A percentile compares a stretch with the other conserved stretches of the same genome.
Evolutionary conservation across 2,329 filamentous ascomycete genomes (phyloP).

Genomic region (Colletotrichum scovillei): DNA sequence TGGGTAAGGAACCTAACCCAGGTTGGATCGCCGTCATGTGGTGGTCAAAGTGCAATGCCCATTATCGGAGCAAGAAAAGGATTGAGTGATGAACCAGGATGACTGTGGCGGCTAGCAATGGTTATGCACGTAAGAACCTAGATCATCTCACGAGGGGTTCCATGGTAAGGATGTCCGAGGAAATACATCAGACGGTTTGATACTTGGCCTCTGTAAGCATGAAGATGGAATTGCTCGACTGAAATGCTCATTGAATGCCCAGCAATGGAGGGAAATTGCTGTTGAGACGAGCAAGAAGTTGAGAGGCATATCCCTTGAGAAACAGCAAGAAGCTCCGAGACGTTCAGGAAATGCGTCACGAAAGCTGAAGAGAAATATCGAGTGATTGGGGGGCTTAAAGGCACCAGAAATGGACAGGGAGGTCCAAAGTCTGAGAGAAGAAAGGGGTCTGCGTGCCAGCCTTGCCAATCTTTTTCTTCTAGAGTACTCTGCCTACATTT

Average conservation of each 20-base stretch:
- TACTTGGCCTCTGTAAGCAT: background rate
- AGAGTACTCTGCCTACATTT: too few relatives aligned
- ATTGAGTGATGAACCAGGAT: background rate
- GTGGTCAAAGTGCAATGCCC: background rate
- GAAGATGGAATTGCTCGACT: background rate
- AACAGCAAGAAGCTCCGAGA: background rate
- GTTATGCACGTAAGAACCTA: background rate
- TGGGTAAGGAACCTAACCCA: too few relatives aligned
- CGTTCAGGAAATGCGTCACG: too few relatives aligned
- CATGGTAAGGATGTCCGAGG: background rate
- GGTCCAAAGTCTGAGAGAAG: too few relatives aligned
- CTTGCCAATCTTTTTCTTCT: too few relatives aligned
- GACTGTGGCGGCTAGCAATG: slow-evolving; percentile 3
- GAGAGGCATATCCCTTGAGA: background rate
- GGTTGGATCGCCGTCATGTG: background rate
- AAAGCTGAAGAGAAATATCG: too few relatives aligned
- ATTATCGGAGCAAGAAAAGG: too few relatives aligned
- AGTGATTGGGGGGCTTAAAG: too few relatives aligned
- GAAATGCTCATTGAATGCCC: background rate
- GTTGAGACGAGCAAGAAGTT: background rate
- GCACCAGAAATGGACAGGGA: too few relatives aligned
- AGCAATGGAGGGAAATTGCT: background rate
- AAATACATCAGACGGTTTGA: background rate
- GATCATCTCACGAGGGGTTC: background rate
- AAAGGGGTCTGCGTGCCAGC: background rate